A percentile compares a stretch with the other conserved stretches of the same genome.
phyloP scores from a whole-genome alignment of 257 asterid species.

The Nicotiana paniculata region DNA sequence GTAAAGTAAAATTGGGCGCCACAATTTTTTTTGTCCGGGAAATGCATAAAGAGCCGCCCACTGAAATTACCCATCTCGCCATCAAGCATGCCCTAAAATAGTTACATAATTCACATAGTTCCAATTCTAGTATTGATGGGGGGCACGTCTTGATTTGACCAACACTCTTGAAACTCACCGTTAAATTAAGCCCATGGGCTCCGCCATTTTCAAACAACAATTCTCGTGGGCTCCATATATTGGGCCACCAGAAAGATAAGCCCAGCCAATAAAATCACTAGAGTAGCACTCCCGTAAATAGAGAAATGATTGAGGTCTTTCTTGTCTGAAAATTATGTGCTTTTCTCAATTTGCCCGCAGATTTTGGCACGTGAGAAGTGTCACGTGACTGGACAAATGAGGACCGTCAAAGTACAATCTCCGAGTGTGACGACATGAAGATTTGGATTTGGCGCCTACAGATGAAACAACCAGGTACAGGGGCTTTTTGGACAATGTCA shows the following conservation, averaged over 20 bases:
- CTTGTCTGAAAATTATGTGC: not conserved
- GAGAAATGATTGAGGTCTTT: not conserved
- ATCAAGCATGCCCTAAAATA: not conserved
- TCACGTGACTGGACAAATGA: constrained; percentile 15
- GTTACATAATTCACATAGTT: not conserved
- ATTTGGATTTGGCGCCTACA: not conserved
- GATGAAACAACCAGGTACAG: not conserved
- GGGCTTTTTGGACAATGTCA: no score
- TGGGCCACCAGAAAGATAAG: not conserved
- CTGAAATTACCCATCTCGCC: not conserved
- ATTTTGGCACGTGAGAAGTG: not conserved
- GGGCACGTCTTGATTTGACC: not conserved
- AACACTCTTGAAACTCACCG: constrained; percentile 7
- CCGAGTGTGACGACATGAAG: not conserved
- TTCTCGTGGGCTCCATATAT: not conserved
- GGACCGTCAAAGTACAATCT: not conserved
- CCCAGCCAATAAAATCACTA: not conserved
- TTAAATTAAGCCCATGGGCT: constrained; percentile 5
- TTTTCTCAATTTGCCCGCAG: not conserved
- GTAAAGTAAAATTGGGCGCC: no score
- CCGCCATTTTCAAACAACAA: not conserved
- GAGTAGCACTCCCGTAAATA: not conserved
- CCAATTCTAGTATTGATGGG: not conserved
- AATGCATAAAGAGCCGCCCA: not conserved
- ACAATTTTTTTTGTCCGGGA: no score